Percentiles rank a stretch among this genome's conserved stretches.
Evolutionary conservation across 345 rosid species (phyloP).

Genomic region (Luvunga scandens): DNA sequence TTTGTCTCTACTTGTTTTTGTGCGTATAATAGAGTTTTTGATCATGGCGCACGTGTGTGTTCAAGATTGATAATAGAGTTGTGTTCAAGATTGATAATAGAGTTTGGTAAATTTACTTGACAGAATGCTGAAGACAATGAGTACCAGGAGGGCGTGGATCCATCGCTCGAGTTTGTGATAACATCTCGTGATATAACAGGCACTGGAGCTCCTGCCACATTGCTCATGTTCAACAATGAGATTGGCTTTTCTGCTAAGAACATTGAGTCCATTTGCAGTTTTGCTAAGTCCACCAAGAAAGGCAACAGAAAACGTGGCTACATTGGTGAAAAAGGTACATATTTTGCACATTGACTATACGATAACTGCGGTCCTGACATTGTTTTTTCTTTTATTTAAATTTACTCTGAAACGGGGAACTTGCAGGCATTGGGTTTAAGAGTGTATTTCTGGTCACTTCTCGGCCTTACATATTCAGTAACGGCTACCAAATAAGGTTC

Average conservation of each 20-base stretch:
- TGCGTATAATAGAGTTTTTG: too few species aligned
- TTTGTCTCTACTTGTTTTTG: neutral
- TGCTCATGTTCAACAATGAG: conserved; percentile 69
- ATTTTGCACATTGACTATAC: neutral
- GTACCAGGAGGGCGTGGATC: conserved; percentile 56
- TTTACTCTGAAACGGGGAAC: neutral
- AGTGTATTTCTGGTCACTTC: conserved; percentile 62
- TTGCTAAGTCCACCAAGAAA: conserved; percentile 71
- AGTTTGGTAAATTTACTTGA: neutral
- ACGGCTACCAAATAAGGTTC: conserved; percentile 64
- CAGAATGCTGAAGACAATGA: conserved; percentile 84
- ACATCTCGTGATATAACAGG: conserved; percentile 67
- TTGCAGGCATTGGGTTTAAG: conserved; percentile 67
- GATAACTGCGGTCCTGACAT: neutral
- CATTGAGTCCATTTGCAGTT: conserved; percentile 64
- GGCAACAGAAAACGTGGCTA: conserved; percentile 60
- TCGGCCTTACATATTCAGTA: conserved; percentile 59
- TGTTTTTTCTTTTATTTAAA: too few species aligned
- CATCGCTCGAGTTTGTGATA: conserved; percentile 68
- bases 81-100: neutral
- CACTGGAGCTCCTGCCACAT: conserved; percentile 64
- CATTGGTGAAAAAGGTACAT: conserved; percentile 74
- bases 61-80: too few species aligned
- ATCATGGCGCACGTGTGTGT: too few species aligned
- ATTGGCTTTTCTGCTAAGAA: conserved; percentile 56